phyloP scores from a whole-genome alignment of 2,329 filamentous ascomycete genomes.

The Xylariaceae sp. region DNA sequence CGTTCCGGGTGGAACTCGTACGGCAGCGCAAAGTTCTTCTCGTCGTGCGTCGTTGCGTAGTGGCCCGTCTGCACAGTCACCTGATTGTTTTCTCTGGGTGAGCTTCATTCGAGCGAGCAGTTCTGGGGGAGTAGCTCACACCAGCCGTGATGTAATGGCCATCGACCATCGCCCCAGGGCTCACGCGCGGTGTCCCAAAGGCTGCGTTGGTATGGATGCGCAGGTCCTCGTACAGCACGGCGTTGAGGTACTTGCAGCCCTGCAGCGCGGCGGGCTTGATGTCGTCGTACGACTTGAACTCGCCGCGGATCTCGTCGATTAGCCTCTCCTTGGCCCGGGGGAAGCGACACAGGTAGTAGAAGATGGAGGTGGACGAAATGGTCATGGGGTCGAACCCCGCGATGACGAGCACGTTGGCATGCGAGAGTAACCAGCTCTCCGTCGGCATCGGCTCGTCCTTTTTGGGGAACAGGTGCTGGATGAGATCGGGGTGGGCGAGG shows the following conservation, averaged over 20 bases:
- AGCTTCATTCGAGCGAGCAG: constrained; percentile 6
- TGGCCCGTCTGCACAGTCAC: not conserved
- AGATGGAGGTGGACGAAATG: constrained; percentile 5
- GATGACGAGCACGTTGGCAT: constrained; percentile 9
- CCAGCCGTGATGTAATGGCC: constrained; percentile 13
- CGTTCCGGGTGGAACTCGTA: constrained; percentile 1
- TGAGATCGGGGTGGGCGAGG: constrained; percentile 11
- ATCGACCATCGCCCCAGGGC: constrained; percentile 15
- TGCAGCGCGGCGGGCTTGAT: constrained; percentile 8
- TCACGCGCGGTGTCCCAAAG: constrained; percentile 10
- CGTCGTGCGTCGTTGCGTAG: not conserved
- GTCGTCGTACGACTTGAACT: constrained; percentile 12
- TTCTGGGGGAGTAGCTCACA: too few species aligned
- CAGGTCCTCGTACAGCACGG: constrained; percentile 10
- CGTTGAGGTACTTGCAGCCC: constrained; percentile 9
- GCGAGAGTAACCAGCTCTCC: constrained; percentile 7
- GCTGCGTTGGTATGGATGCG: constrained; percentile 5
- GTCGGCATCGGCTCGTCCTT: constrained; percentile 6
- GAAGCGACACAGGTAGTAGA: constrained; percentile 3
- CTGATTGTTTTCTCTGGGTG: not conserved
- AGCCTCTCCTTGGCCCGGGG: constrained; percentile 2
- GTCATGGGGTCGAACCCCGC: constrained; percentile 13
- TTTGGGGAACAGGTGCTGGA: constrained; percentile 10
- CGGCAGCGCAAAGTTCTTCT: constrained; percentile 1
- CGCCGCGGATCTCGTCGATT: constrained; percentile 8